Base-by-base conservation (phyloP, 495 filamentous ascomycete species). In the Penicillium ochrochloron region DNA sequence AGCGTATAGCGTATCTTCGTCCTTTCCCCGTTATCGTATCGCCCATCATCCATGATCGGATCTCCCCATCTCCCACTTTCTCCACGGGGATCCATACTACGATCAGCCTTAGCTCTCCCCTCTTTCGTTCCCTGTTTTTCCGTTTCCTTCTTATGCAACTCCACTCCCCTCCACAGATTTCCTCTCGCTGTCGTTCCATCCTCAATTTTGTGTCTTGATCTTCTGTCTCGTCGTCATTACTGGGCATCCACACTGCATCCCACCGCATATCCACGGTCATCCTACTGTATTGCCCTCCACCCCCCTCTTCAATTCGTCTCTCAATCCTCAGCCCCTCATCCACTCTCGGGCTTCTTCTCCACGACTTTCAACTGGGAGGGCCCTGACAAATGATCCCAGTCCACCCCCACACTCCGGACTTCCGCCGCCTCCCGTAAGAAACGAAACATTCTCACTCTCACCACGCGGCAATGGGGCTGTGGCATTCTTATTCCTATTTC, bases 381-480 rank as follows among this genome's bases (percentile, higher is more conserved):
- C 64, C 44, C 61, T 75, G 62, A 72, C 71, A 72, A 72, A 77
- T 73, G 73, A 65, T 70, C 68, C 66, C 67, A 61, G 59, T 60
- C 66, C 67, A 60, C 60, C 67, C 72, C 66, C 74, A 68, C 69
- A 73, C 54, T 44, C 10, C 57, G 34, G 21, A 21, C 34, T 63
- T 73, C 73, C 72, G 70, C 71, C 68, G 57, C 60, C 54, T 74
- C 75, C 75, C 73, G 70, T 68, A 67, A 61, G 62, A 64, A 48
- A 48, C 21, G 17, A 39, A 12, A 39, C 11, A 39, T 15, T 46
- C 42, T 46, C 42, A 12, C 44, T 23, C 19, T 19, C 42, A 44
- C 42, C 39, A 34, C 34, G 41, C 29, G 41, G 57, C 41, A 21
- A 61, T 61, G 59, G 34, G 48, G 59, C 59, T 61, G 53, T 56